Conservation (phyloP, 495 filamentous ascomycete species). For the Apiosordaria backusii region DNA sequence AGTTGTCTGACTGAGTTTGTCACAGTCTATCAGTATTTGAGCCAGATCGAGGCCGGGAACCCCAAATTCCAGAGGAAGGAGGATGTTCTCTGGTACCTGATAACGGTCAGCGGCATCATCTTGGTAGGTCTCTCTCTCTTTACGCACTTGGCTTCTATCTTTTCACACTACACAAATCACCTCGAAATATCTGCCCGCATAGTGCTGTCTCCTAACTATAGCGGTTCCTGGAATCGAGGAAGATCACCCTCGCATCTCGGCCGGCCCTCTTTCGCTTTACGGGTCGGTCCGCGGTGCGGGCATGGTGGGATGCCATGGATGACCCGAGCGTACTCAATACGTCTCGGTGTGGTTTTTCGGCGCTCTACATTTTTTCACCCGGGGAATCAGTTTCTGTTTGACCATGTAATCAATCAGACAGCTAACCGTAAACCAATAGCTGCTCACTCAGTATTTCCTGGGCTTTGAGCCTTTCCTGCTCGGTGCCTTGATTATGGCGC, state of each 20-base stretch:
- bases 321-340: slow-evolving; percentile 62
- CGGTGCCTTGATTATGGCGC: slow-evolving; percentile 66
- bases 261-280: slow-evolving; percentile 76
- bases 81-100: slow-evolving; percentile 49
- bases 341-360: slow-evolving; percentile 68
- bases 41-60: slow-evolving; percentile 40
- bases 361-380: slow-evolving; percentile 73
- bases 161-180: slow-evolving; percentile 18
- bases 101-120: slow-evolving; percentile 41
- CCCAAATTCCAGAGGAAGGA: slow-evolving; percentile 44
- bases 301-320: slow-evolving; percentile 91
- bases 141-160: slow-evolving; percentile 3
- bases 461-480: slow-evolving; percentile 51
- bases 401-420: neutral
- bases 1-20: slow-evolving; percentile 16
- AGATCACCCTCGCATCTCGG: slow-evolving; percentile 83
- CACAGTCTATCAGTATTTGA: slow-evolving; percentile 40
- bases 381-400: slow-evolving; percentile 3
- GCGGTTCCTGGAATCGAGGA: slow-evolving; percentile 98
- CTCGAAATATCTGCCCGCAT: slow-evolving; percentile 84
- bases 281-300: slow-evolving; percentile 71
- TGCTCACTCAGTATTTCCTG: slow-evolving; percentile 47
- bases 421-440: slow-evolving; percentile 30
- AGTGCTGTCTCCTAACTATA: slow-evolving; percentile 69
- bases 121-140: slow-evolving; percentile 39